phyloP scores from a whole-genome alignment of 2,329 filamentous ascomycete genomes.

The Claviceps spartinae region DNA sequence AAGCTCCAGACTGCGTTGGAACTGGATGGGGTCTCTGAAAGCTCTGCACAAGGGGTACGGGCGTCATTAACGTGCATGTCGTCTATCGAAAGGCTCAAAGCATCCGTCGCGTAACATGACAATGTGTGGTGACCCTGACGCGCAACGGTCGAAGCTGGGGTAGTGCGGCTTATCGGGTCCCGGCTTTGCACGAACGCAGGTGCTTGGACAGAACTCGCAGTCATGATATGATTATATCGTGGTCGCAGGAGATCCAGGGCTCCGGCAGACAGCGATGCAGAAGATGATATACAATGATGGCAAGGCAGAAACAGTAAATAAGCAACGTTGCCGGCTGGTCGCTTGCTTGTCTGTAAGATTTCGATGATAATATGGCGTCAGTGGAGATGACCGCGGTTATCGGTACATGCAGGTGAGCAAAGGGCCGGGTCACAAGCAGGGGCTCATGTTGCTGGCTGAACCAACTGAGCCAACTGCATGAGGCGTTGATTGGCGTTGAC shows the following conservation, averaged over 20 bases:
- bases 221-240: conserved; percentile 18
- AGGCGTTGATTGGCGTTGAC: neutral
- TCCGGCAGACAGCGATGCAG: neutral
- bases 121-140: conserved; percentile 11
- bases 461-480: conserved; percentile 4
- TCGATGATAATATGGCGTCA: conserved; percentile 2
- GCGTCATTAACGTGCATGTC: conserved; percentile 18
- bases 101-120: conserved; percentile 22
- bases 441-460: conserved; percentile 18
- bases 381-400: conserved; percentile 10
- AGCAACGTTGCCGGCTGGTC: neutral
- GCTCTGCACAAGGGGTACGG: conserved; percentile 16
- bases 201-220: conserved; percentile 29
- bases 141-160: conserved; percentile 13
- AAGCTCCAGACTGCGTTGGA: conserved; percentile 33
- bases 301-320: conserved; percentile 1
- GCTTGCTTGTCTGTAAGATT: neutral
- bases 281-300: conserved; percentile 20
- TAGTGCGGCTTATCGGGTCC: conserved; percentile 21
- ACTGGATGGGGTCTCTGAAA: conserved; percentile 34
- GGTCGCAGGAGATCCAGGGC: no score
- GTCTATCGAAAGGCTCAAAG: conserved; percentile 28
- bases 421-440: conserved; percentile 17
- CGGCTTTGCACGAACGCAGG: conserved; percentile 26
- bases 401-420: neutral